Evolutionary conservation across 164 flowering plant species (phyloP).

Genomic region (Buxus sempervirens): DNA sequence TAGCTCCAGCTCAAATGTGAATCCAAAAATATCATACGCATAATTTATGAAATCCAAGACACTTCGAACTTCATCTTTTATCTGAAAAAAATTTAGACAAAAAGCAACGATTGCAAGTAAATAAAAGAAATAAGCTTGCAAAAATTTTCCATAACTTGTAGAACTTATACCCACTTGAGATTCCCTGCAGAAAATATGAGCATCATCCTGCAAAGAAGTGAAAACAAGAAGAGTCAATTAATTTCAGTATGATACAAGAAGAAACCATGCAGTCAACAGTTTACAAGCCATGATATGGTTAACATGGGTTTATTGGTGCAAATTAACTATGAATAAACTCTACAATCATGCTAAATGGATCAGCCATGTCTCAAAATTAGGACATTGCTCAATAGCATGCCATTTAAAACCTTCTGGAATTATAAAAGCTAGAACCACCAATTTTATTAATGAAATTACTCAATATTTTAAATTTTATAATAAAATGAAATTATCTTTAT

Average conservation of each 20-base stretch:
- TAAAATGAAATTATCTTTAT: too few relatives aligned
- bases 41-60: constrained; percentile 78
- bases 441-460: too few relatives aligned
- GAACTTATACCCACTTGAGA: constrained; percentile 56
- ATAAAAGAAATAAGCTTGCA: background rate
- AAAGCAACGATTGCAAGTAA: constrained; percentile 1
- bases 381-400: too few relatives aligned
- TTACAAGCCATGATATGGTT: background rate
- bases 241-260: background rate
- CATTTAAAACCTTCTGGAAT: too few relatives aligned
- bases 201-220: constrained; percentile 81
- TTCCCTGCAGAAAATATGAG: constrained; percentile 96
- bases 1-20: constrained; percentile 23
- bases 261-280: background rate
- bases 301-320: background rate
- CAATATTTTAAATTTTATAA: too few relatives aligned
- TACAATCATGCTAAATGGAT: too few relatives aligned
- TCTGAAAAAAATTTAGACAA: constrained; percentile 37
- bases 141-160: background rate
- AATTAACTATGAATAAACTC: background rate
- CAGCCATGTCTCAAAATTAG: too few relatives aligned
- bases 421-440: too few relatives aligned
- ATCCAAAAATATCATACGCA: constrained; percentile 74
- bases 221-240: background rate
- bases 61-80: constrained; percentile 86